Conservation (phyloP, 352 stramenopile species). For the Phytopythium montanum region DNA sequence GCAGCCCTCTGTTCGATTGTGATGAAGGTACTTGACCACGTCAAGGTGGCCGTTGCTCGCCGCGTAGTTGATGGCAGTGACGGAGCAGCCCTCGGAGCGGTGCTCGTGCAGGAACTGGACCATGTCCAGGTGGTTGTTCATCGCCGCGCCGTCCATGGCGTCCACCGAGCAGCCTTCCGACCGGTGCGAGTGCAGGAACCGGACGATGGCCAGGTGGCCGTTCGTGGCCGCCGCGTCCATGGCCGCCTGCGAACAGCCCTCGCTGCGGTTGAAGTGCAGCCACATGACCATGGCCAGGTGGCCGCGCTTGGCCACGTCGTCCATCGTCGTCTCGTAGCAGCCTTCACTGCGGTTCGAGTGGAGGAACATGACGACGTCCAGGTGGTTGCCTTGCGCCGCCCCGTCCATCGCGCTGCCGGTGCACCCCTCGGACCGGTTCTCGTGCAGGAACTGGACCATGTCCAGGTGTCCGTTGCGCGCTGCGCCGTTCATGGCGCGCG, state of each 20-base stretch:
- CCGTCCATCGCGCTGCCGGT: slow-evolving; percentile 25
- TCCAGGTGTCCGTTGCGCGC: slow-evolving; percentile 23
- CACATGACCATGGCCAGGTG: slow-evolving; percentile 16
- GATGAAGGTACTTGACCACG: slow-evolving; percentile 23
- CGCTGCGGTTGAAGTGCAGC: slow-evolving; percentile 14
- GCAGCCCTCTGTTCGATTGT: slow-evolving; percentile 22
- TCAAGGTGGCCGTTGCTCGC: slow-evolving; percentile 24
- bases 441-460: slow-evolving; percentile 37
- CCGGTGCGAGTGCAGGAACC: slow-evolving; percentile 28
- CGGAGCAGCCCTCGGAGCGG: slow-evolving; percentile 27
- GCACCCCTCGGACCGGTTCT: slow-evolving; percentile 23
- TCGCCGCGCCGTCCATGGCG: slow-evolving; percentile 32
- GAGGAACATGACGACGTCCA: slow-evolving; percentile 27
- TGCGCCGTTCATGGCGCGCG: slow-evolving; percentile 22
- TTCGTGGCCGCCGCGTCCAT: slow-evolving; percentile 27
- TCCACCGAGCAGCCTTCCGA: slow-evolving; percentile 25
- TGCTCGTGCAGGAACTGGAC: slow-evolving; percentile 26
- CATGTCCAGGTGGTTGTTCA: slow-evolving; percentile 27
- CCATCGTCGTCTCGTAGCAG: slow-evolving; percentile 3
- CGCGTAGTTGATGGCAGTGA: slow-evolving; percentile 17
- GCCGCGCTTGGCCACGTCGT: not conserved
- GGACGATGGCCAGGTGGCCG: slow-evolving; percentile 25
- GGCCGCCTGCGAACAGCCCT: slow-evolving; percentile 5
- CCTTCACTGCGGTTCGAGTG: slow-evolving; percentile 14
- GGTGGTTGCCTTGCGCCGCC: slow-evolving; percentile 18